Evolutionary conservation across 495 filamentous ascomycete genomes (phyloP).

Genomic region (Zalerion maritima): DNA sequence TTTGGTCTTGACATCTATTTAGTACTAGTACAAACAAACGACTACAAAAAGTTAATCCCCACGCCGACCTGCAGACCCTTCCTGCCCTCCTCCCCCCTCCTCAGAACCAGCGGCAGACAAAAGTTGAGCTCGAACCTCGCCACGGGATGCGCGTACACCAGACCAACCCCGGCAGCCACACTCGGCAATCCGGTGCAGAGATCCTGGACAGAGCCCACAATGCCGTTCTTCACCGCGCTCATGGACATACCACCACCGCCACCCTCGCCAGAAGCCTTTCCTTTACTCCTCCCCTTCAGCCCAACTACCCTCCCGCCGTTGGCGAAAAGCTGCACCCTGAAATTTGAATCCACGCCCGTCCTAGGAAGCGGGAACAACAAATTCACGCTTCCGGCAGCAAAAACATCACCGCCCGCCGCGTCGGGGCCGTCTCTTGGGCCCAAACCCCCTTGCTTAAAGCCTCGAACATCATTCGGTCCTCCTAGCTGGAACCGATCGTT

Average conservation of each 20-base stretch:
- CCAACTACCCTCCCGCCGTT: constrained; percentile 80
- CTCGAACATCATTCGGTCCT: constrained; percentile 85
- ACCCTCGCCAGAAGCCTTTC: constrained; percentile 21
- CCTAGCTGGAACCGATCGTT: constrained; percentile 94
- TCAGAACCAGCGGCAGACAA: constrained; percentile 65
- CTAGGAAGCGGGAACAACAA: constrained; percentile 72
- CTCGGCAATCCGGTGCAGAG: constrained; percentile 66
- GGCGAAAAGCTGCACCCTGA: constrained; percentile 77
- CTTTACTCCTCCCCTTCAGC: constrained; percentile 39
- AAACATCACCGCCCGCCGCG: constrained; percentile 81
- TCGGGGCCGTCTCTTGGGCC: constrained; percentile 76
- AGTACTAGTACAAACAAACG: neutral
- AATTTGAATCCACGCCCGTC: constrained; percentile 61
- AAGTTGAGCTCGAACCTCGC: constrained; percentile 95
- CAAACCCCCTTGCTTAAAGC: constrained; percentile 77
- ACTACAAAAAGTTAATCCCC: constrained; percentile 80
- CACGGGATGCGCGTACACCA: constrained; percentile 86
- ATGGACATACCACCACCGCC: constrained; percentile 18
- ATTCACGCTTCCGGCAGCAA: constrained; percentile 73
- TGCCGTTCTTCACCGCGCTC: constrained; percentile 31
- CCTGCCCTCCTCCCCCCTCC: constrained; percentile 68
- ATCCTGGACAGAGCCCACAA: constrained; percentile 42
- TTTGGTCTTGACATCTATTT: too few species aligned
- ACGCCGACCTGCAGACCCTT: constrained; percentile 91
- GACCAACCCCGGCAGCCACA: constrained; percentile 69